Base-by-base conservation (phyloP, 352 stramenopile genomes). In the Phytophthora meadii region DNA sequence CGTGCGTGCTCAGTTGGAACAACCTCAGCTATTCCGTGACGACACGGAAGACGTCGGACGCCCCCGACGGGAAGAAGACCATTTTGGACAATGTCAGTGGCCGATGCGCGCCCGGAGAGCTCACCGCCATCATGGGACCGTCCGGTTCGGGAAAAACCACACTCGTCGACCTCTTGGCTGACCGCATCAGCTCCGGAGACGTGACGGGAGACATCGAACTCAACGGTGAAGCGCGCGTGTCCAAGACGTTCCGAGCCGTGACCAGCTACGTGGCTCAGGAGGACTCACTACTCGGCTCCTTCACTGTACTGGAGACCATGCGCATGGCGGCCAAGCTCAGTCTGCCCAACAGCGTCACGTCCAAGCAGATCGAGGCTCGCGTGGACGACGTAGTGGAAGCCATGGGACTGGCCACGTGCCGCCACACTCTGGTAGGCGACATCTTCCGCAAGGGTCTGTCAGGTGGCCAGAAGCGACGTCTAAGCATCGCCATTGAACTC, bases 401-500 rank as follows among this genome's bases (percentile, higher is more conserved):
- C 9, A 83, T 93, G 76, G 79, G 83, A 4, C 70, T 92, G 1
- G 58, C 40, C 0, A 65, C 44, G 27, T 85, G 74, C 39, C n/a
- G 54, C 1, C 9, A 86, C 53, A 94, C 86, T 12, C 46, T 91
- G 40, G 85, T 95, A 1, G 87, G 88, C 27, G 85, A 90, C 58
- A 73, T 92, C 25, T 94, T 93, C 59, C 67, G 74, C 32, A 87
- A 92, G 51, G 89, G 89, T 7, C 65, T 97, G 7, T 88, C 71
- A 6, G 87, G 86, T 19, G 90, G 88, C 52, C 87, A 96, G 45
- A 92, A 94, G 44, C 71, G 84, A 3, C 77, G 90, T 19, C 72
- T 97, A 3, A 82, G 67, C 15, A 90, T 97, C 51, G 90, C 74
- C 4, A 80, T 96, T 14, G 89, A 95, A 57, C 63, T 97, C 24